phyloP scores from a whole-genome alignment of 2,329 filamentous ascomycete genomes.

The Aureobasidium leucospermi region DNA sequence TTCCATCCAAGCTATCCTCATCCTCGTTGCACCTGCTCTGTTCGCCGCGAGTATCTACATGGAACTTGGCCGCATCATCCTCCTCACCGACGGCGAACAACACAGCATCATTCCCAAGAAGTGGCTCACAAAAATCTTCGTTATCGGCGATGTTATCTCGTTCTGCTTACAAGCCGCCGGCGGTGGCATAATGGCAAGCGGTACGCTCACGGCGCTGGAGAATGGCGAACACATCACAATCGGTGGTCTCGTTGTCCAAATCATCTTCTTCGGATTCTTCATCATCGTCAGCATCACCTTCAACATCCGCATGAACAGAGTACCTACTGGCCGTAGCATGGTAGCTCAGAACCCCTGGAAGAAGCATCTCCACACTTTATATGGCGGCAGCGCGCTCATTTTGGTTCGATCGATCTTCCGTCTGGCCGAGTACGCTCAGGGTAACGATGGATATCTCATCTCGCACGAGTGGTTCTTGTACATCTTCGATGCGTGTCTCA shows the following conservation, averaged over 20 bases:
- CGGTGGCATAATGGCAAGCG: slow-evolving; percentile 34
- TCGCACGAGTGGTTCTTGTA: slow-evolving; percentile 37
- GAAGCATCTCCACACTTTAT: slow-evolving; percentile 37
- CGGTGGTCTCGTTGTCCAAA: slow-evolving; percentile 42
- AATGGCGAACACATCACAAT: slow-evolving; percentile 40
- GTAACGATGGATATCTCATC: slow-evolving; percentile 38
- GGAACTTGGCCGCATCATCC: slow-evolving; percentile 40
- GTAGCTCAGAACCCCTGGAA: slow-evolving; percentile 26
- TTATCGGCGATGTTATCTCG: slow-evolving; percentile 40
- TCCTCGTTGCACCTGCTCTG: slow-evolving; percentile 43
- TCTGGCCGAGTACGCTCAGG: slow-evolving; percentile 42
- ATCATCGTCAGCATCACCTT: slow-evolving; percentile 27
- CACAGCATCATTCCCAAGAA: slow-evolving; percentile 36
- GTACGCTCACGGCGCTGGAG: slow-evolving; percentile 22
- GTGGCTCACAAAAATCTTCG: slow-evolving; percentile 43
- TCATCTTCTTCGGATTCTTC: slow-evolving; percentile 46
- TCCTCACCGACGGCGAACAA: slow-evolving; percentile 34
- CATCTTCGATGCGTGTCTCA: slow-evolving; percentile 23
- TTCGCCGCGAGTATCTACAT: slow-evolving; percentile 47
- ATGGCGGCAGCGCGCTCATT: slow-evolving; percentile 38
- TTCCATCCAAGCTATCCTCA: slow-evolving; percentile 38
- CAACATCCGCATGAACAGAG: slow-evolving; percentile 20
- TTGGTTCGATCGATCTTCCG: slow-evolving; percentile 43
- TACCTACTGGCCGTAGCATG: slow-evolving; percentile 17
- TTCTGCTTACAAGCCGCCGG: slow-evolving; percentile 42